Conservation (phyloP, 768 basidiomycete genomes). For the Amyloporia xantha region DNA sequence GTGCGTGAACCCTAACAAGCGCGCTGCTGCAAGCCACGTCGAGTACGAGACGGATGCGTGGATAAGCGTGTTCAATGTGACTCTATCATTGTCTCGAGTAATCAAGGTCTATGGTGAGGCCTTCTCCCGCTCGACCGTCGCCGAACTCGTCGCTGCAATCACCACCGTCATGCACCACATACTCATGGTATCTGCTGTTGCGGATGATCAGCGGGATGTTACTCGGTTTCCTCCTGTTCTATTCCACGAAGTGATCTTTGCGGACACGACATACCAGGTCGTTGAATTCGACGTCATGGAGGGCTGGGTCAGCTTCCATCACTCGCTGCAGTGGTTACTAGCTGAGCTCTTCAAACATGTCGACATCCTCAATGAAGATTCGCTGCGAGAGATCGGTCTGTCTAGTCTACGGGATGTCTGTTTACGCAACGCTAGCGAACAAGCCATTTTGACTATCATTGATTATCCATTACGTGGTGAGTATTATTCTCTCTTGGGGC, state of each 20-base stretch:
- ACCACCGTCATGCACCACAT: constrained; percentile 65
- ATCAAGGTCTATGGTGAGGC: constrained; percentile 88
- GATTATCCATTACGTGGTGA: constrained; percentile 87
- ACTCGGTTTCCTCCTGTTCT: constrained; percentile 54
- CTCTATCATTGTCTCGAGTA: constrained; percentile 80
- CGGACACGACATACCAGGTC: constrained; percentile 48
- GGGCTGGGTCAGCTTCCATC: constrained; percentile 88
- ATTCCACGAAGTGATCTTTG: constrained; percentile 66
- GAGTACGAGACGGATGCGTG: constrained; percentile 97
- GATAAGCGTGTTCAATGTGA: constrained; percentile 96
- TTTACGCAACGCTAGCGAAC: constrained; percentile 53
- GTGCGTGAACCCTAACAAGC: constrained; percentile 86
- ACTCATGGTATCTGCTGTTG: constrained; percentile 60
- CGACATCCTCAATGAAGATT: constrained; percentile 52
- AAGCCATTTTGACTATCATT: constrained; percentile 66
- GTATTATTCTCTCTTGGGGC: constrained; percentile 19
- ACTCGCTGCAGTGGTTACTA: constrained; percentile 85
- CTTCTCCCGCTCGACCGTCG: constrained; percentile 50
- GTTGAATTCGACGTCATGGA: constrained; percentile 75
- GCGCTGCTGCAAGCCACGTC: constrained; percentile 76
- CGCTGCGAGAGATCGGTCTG: constrained; percentile 45
- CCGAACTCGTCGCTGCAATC: constrained; percentile 62
- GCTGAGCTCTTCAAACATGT: constrained; percentile 86
- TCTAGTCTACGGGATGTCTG: constrained; percentile 56
- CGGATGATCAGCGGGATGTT: constrained; percentile 62